These are phyloP conservation scores for Aquilaria agallochum DNA, from an alignment of 441 rosid genomes.

Conservation along the genomic window DNA sequence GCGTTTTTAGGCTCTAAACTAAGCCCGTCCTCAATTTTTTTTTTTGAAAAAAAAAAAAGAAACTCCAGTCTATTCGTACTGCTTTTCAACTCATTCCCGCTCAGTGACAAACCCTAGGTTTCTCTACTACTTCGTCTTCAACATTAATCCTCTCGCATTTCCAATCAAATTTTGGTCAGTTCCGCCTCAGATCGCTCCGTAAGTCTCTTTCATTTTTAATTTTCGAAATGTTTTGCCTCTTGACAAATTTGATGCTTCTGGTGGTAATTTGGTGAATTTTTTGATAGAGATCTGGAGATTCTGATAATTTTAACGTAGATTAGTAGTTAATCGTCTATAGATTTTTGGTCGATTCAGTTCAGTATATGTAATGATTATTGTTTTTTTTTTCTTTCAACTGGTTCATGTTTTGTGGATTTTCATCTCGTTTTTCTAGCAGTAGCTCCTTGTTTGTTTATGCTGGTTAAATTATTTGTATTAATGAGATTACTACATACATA, in stretches of 20 bases:
- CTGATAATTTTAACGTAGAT: background rate
- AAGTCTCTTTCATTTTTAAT: slow-evolving; percentile 1
- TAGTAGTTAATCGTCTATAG: background rate
- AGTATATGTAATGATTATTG: background rate
- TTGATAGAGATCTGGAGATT: background rate
- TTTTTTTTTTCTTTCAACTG: background rate
- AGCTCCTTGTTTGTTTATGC: background rate
- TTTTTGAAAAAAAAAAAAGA: background rate
- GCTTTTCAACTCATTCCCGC: background rate
- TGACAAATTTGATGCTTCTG: background rate
- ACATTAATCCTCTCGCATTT: no score
- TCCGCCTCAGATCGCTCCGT: slow-evolving; percentile 42
- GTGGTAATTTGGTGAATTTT: background rate
- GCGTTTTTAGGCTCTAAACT: no score
- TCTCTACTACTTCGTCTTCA: background rate
- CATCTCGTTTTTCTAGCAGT: background rate
- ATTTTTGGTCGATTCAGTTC: background rate
- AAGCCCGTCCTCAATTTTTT: no score
- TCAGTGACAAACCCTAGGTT: background rate
- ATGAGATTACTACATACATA: no score
- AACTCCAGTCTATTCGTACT: slow-evolving; percentile 7
- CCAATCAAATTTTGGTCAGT: slow-evolving; percentile 26
- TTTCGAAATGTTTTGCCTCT: background rate
- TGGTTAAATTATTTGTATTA: no score
- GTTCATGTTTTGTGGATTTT: no score